Evolutionary conservation across 2,329 filamentous ascomycete species (phyloP), one percentile per base, ranked within the genome.

Genomic region (Beauveria caledonica): DNA sequence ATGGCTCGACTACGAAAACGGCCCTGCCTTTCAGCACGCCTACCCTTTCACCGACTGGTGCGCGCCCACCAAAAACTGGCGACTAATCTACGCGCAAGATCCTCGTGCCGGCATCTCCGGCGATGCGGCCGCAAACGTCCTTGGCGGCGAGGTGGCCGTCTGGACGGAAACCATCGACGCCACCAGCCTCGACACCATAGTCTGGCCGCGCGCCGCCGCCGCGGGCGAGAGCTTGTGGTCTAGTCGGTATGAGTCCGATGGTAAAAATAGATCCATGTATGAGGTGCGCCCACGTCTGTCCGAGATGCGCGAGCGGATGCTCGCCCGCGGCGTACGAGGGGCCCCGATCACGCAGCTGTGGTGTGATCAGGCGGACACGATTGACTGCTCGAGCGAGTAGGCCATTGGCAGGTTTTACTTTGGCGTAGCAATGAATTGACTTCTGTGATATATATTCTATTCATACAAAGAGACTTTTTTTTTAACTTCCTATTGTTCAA

Each of bases 1-100:
- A 67, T 94, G 88, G 87, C 77, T 93, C 64, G 86, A 89, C 76
- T 89, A 88, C 67, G 76, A 76, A 60, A 84, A 84, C 54, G 85
- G 81, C 21, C 73, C 72, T 1, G 73, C 79, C 17, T 81, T 80
- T 64, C 65, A 77, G 19, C 64, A 67, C 1, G 83, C 76, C 73
- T 90, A 81, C 70, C 90, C 90, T 0, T 96, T 89, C 76, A 74
- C 77, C 62, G 90, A 95, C 76, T 96, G 92, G 81, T 96, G 91
- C 75, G 77, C 78, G 0, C 92, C 92, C 1, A 79, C 80, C 69
- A 91, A 96, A 77, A 89, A 83, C 75, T 96, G 92, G 92, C 83
- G 85, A 7, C 78, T 90, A 29, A 81, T 93, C 62, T 96, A 96
- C 78, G 83, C 85, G 21, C 89, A 93, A 72, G 87, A 96, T 69